Percentiles rank a stretch among this genome's conserved stretches.
Conservation (phyloP, 2,329 filamentous ascomycete genomes). For the Clathrospora elynae region DNA sequence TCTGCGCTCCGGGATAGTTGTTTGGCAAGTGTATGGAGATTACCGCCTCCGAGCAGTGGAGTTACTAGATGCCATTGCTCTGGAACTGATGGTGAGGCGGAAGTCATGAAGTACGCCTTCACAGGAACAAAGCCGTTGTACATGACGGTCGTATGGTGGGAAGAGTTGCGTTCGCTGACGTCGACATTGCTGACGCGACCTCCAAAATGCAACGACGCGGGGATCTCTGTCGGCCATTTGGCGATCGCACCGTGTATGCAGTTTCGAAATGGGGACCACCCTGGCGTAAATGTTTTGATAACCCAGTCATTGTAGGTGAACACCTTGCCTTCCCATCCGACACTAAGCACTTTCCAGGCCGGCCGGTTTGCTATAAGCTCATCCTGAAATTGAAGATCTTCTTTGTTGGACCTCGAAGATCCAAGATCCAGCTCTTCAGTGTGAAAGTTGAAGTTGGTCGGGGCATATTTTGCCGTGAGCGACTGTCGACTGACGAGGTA, state of each 20-base stretch:
- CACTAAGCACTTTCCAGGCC: slow-evolving; percentile 27
- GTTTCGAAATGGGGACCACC: slow-evolving; percentile 33
- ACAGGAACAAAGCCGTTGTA: slow-evolving; percentile 25
- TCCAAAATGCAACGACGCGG: slow-evolving; percentile 31
- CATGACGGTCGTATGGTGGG: slow-evolving; percentile 1
- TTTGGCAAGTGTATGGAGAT: slow-evolving; percentile 16
- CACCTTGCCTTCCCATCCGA: slow-evolving; percentile 34
- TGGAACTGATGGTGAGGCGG: slow-evolving; percentile 8
- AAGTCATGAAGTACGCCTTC: slow-evolving; percentile 22
- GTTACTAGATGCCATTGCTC: slow-evolving; percentile 30
- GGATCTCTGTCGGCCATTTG: slow-evolving; percentile 38
- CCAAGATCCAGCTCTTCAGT: slow-evolving; percentile 1
- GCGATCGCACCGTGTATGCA: slow-evolving; percentile 19
- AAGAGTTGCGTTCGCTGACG: not conserved
- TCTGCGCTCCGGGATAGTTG: slow-evolving; percentile 3
- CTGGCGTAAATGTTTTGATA: slow-evolving; percentile 36
- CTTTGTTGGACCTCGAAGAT: slow-evolving; percentile 10
- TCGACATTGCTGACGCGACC: not conserved
- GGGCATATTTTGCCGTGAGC: slow-evolving; percentile 28
- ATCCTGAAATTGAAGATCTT: slow-evolving; percentile 18
- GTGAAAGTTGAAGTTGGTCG: slow-evolving; percentile 19
- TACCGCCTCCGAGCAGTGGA: slow-evolving; percentile 23
- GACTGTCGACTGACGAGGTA: slow-evolving; percentile 24
- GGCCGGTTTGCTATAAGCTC: slow-evolving; percentile 26
- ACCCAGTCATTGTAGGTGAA: slow-evolving; percentile 28